A percentile compares a stretch with the other conserved stretches of the same genome.
phyloP scores from a whole-genome alignment of 495 filamentous ascomycete species.

The Trichoderma asperelloides region DNA sequence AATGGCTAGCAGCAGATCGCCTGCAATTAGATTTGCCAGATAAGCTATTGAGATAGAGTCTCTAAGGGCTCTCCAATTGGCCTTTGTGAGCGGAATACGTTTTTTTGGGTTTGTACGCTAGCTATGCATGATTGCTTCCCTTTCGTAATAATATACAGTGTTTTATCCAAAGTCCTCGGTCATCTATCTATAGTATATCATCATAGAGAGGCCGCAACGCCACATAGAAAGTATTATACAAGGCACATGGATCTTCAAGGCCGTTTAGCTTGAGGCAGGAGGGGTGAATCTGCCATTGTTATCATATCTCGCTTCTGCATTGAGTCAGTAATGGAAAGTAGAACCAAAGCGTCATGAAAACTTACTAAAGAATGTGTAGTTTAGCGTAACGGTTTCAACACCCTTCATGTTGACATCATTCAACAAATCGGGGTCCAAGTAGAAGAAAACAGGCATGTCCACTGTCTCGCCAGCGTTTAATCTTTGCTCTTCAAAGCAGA shows the following conservation, averaged over 20 bases:
- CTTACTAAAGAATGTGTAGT: constrained; percentile 98
- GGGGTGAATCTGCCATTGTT: constrained; percentile 53
- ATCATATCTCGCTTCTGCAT: constrained; percentile 74
- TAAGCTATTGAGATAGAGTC: background rate
- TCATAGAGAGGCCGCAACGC: background rate
- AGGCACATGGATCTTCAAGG: background rate
- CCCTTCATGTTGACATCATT: constrained; percentile 87
- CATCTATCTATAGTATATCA: background rate
- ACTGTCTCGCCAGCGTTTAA: constrained; percentile 93
- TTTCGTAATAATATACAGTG: background rate
- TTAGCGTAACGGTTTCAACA: constrained; percentile 89
- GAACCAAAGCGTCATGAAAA: constrained; percentile 1
- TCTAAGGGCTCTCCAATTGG: background rate
- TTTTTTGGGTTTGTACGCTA: background rate
- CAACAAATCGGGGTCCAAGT: constrained; percentile 91
- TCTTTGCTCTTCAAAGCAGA: constrained; percentile 94
- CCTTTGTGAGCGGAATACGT: background rate
- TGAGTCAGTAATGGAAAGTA: constrained; percentile 17
- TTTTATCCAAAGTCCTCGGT: background rate
- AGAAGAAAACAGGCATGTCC: constrained; percentile 99
- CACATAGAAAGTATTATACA: background rate
- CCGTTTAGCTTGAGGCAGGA: constrained; percentile 17
- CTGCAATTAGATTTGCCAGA: background rate
- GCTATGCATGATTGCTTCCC: background rate
- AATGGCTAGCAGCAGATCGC: no score